Conservation (phyloP, 1,284 basidiomycete genomes). For the Bondarzewia mesenterica region DNA sequence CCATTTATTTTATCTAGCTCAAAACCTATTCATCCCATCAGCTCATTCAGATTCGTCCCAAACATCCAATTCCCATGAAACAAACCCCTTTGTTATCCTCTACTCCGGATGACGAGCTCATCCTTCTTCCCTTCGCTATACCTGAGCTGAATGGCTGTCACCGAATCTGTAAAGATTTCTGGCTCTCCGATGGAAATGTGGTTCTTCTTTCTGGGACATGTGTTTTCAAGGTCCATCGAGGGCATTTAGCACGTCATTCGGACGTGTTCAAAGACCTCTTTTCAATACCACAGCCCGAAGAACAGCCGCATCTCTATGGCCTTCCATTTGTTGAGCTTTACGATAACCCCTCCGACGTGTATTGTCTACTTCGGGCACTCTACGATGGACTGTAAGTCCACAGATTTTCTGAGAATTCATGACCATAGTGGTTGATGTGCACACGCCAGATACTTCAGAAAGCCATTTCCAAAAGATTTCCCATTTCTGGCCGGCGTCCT, state of each 20-base stretch:
- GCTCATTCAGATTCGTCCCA: too few relatives aligned
- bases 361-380: conserved; percentile 53
- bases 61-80: too few relatives aligned
- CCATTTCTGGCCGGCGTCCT: conserved; percentile 48
- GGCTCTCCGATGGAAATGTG: conserved; percentile 67
- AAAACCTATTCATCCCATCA: too few relatives aligned
- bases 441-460: conserved; percentile 28
- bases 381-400: conserved; percentile 40
- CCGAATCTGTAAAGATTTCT: conserved; percentile 41
- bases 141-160: background rate
- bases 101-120: conserved; percentile 1
- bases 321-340: conserved; percentile 38
- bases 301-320: conserved; percentile 16
- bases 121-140: conserved; percentile 17
- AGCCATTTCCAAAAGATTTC: conserved; percentile 36
- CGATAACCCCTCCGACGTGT: conserved; percentile 50
- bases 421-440: too few relatives aligned
- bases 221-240: conserved; percentile 65
- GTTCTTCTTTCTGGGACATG: conserved; percentile 46
- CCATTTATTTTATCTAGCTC: too few relatives aligned
- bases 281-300: conserved; percentile 45
- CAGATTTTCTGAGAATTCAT: too few relatives aligned
- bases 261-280: conserved; percentile 62
- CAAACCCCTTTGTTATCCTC: background rate
- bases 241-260: conserved; percentile 63